Conservation (phyloP, 2,329 filamentous ascomycete species). For the Claviceps fusiformis region DNA sequence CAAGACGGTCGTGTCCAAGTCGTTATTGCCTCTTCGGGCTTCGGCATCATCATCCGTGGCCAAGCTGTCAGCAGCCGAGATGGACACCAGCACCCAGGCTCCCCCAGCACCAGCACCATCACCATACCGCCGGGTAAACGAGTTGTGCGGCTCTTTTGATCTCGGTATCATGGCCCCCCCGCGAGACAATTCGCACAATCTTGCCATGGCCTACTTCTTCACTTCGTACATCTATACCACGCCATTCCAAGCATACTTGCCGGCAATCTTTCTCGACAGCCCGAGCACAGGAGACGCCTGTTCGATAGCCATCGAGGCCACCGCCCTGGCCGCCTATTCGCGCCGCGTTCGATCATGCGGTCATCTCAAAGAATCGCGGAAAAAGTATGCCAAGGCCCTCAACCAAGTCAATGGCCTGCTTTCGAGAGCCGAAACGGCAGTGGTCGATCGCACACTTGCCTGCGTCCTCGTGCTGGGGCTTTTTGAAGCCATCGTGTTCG, state of each 20-base stretch:
- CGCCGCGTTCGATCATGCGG: constrained; percentile 5
- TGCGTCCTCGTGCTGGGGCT: constrained; percentile 15
- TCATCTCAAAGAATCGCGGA: constrained; percentile 10
- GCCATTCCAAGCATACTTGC: constrained; percentile 13
- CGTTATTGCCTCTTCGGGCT: neutral
- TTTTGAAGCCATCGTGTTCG: constrained; percentile 16
- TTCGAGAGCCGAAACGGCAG: constrained; percentile 7
- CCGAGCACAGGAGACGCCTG: constrained; percentile 8
- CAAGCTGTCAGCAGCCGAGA: neutral
- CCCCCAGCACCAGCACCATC: neutral
- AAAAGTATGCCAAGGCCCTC: constrained; percentile 11
- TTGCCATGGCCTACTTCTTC: constrained; percentile 6
- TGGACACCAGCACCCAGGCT: neutral
- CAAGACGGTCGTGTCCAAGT: constrained; percentile 9
- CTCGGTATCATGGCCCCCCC: neutral
- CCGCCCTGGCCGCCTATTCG: constrained; percentile 13
- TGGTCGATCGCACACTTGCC: constrained; percentile 14
- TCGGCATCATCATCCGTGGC: neutral
- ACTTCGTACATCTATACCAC: constrained; percentile 14
- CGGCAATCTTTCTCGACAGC: constrained; percentile 7
- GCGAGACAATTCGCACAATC: neutral
- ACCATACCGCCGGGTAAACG: neutral
- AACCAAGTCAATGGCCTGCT: constrained; percentile 9
- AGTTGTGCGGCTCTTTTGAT: neutral
- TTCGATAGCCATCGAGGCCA: constrained; percentile 11